A percentile compares a stretch with the other conserved stretches of the same genome.
Evolutionary conservation across 805 yeast species (phyloP).

Genomic region (Suhomyces sp.): DNA sequence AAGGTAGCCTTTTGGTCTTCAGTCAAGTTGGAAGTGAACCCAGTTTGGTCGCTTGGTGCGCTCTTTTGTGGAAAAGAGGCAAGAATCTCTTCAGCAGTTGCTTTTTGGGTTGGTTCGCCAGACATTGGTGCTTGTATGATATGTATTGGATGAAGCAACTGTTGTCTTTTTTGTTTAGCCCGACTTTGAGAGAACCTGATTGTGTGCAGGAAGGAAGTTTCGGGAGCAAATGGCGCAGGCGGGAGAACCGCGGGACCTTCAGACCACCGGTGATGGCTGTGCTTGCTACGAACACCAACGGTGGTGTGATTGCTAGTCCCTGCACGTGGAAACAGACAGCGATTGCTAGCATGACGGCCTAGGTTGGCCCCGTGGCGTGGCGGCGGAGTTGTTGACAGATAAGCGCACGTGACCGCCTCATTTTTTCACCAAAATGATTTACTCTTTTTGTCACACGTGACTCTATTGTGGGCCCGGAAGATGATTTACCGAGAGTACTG

Average conservation of each 20-base stretch:
- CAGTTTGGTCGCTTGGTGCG: conserved; percentile 61
- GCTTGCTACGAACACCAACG: neutral
- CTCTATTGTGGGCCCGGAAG: neutral
- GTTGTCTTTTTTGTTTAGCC: neutral
- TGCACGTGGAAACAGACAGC: too few species aligned
- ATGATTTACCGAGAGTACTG: neutral
- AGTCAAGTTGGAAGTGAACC: conserved; percentile 79
- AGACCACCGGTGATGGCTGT: neutral
- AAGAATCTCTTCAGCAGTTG: conserved; percentile 27
- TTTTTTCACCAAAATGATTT: too few species aligned
- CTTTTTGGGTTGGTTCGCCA: neutral
- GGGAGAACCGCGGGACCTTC: neutral
- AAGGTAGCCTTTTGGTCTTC: conserved; percentile 63
- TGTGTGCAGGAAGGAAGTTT: conserved; percentile 1
- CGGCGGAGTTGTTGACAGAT: neutral
- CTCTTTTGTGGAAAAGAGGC: conserved; percentile 70
- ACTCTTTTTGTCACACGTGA: neutral
- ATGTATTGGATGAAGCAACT: neutral
- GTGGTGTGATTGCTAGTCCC: neutral
- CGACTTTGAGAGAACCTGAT: neutral
- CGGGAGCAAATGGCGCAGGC: neutral
- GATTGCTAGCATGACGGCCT: too few species aligned
- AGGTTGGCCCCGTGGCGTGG: neutral
- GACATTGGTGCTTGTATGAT: neutral
- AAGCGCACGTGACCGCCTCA: neutral